These are phyloP conservation scores for Hortiboletus flavorubellus DNA, from an alignment of 768 basidiomycete genomes.

Conservation along the genomic window DNA sequence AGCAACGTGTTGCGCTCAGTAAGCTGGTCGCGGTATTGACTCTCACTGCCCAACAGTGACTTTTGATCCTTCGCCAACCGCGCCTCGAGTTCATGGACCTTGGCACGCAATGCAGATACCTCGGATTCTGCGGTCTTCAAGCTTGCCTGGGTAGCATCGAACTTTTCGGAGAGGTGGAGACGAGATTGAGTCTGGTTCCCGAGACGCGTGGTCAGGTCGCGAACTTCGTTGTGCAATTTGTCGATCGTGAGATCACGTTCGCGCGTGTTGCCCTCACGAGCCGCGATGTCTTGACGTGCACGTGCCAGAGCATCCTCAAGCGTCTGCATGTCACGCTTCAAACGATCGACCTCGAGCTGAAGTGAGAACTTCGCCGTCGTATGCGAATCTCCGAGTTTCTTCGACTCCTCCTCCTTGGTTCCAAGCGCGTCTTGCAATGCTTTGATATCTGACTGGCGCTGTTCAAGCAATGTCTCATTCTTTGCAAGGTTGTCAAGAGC, in stretches of 20 bases:
- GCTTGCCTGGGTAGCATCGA: slow-evolving; percentile 64
- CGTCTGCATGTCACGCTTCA: slow-evolving; percentile 79
- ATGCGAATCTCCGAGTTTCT: slow-evolving; percentile 79
- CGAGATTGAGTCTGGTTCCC: slow-evolving; percentile 85
- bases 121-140: slow-evolving; percentile 72
- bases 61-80: slow-evolving; percentile 81
- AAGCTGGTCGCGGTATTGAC: slow-evolving; percentile 84
- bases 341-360: slow-evolving; percentile 84
- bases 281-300: slow-evolving; percentile 64
- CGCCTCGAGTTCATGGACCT: slow-evolving; percentile 72
- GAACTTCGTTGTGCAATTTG: slow-evolving; percentile 71
- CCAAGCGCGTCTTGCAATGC: slow-evolving; percentile 73
- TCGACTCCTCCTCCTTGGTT: slow-evolving; percentile 69
- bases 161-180: slow-evolving; percentile 83
- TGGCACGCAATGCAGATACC: slow-evolving; percentile 51
- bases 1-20: slow-evolving; percentile 91
- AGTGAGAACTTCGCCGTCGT: slow-evolving; percentile 81
- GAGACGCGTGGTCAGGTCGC: slow-evolving; percentile 75
- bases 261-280: slow-evolving; percentile 59
- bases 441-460: slow-evolving; percentile 73
- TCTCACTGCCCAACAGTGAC: slow-evolving; percentile 64
- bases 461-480: slow-evolving; percentile 57
- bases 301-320: slow-evolving; percentile 76
- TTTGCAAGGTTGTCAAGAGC: slow-evolving; percentile 62
- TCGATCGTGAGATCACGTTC: slow-evolving; percentile 75